These are phyloP conservation scores for Cryphonectria naterciae DNA, from an alignment of 2,329 filamentous ascomycete genomes.

Conservation along the genomic window DNA sequence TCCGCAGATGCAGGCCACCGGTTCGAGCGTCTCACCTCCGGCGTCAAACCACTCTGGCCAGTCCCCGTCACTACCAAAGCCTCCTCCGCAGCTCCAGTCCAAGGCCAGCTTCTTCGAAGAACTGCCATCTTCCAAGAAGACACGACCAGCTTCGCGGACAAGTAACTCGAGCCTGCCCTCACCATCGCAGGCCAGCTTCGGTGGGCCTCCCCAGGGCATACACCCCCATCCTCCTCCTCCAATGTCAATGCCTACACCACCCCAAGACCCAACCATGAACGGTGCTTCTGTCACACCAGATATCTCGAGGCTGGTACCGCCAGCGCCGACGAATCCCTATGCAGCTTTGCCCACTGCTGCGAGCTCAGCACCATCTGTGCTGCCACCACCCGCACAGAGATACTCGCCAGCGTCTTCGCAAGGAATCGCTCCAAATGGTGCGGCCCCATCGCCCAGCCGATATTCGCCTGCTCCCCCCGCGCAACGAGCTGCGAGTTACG, in stretches of 20 bases:
- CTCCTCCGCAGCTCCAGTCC: constrained; percentile 40
- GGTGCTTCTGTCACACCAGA: constrained; percentile 35
- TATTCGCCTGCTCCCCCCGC: constrained; percentile 57
- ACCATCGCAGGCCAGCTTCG: constrained; percentile 44
- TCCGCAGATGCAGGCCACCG: constrained; percentile 35
- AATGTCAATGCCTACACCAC: constrained; percentile 28
- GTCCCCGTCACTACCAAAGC: constrained; percentile 40
- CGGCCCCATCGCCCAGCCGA: constrained; percentile 46
- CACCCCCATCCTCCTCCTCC: constrained; percentile 32
- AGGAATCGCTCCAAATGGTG: constrained; percentile 42
- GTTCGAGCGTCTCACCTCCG: constrained; percentile 40
- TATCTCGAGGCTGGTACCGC: constrained; percentile 53
- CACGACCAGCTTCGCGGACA: constrained; percentile 64
- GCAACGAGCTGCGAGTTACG: constrained; percentile 49
- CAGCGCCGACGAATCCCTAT: constrained; percentile 58
- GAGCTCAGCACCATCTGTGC: constrained; percentile 33
- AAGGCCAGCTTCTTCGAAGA: constrained; percentile 77
- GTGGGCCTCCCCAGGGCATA: constrained; percentile 37
- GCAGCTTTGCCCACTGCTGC: constrained; percentile 46
- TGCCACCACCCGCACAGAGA: constrained; percentile 43
- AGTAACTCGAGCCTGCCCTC: constrained; percentile 48
- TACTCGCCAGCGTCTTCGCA: constrained; percentile 66
- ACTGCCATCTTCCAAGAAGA: constrained; percentile 65
- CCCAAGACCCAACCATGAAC: constrained; percentile 26
- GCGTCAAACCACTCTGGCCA: constrained; percentile 44